Evolutionary conservation across 2,329 filamentous ascomycete genomes (phyloP), one percentile per base, ranked within the genome.

Genomic region (Aspergillus vadensis): DNA sequence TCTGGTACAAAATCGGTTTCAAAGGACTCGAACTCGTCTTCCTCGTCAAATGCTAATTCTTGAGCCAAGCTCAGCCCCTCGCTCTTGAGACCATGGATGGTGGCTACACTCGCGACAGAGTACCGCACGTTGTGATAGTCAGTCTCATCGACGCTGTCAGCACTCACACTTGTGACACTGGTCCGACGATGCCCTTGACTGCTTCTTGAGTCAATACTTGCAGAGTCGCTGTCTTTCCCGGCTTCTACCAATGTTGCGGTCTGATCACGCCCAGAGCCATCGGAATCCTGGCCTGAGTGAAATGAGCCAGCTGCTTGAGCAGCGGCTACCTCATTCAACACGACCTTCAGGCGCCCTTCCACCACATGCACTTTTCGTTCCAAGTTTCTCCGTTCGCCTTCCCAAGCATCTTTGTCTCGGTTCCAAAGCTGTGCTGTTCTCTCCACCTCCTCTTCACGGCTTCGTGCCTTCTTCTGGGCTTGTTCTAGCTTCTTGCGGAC

Each of bases 331-430:
- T 98, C 95, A 39, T 94, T 91, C 48, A 99, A 82, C 10, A 99
- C 85, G 10, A 86, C 83, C 73, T 94, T 95, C 57, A 99, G 77
- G 39, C 94, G 88, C 30, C 85, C 91, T 77, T 99, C 95, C 2
- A 92, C 90, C n/a, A 97, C 85, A 74, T 98, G 93, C 14, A 97
- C 80, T 67, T 91, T 92, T 59, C 91, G 88, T 75, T 99, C 94
- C 62, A 91, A 84, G 58, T 86, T 90, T 57, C 93, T 88, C 69
- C 87, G 90, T 73, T 96, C 92, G 50, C 89, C 87, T 12, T 93
- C 89, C 92, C 93, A 98, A 2, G 81, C 81, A 57, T 94, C 88
- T 72, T 90, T 95, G 65, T 99, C 95, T 55, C 86, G 87, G 10
- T 89, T 88, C 91, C 92, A 97, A 60, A 92, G 83, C 56, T 88